Conservation (phyloP, 441 rosid species). For the Gossypium gossypioides region DNA sequence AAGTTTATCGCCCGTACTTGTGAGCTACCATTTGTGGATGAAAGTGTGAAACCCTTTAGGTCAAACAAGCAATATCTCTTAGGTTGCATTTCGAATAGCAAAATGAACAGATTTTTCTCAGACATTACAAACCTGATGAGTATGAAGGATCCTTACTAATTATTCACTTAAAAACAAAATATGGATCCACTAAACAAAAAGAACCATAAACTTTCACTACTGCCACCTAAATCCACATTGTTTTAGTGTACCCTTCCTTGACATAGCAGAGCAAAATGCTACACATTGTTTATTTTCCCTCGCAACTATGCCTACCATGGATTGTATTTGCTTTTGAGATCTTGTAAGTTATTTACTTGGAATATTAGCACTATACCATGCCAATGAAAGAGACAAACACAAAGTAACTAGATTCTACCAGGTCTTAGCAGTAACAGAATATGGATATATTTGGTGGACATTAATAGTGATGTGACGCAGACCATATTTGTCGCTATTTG, state of each 20-base stretch:
- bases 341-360: neutral
- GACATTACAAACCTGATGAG: neutral
- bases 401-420: neutral
- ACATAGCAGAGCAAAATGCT: neutral
- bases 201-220: neutral
- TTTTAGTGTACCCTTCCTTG: neutral
- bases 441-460: neutral
- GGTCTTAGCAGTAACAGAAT: neutral
- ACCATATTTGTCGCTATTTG: neutral
- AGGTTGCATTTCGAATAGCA: neutral
- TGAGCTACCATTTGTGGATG: neutral
- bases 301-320: neutral
- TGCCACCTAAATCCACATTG: neutral
- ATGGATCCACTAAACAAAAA: neutral
- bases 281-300: neutral
- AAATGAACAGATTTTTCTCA: neutral
- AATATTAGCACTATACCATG: neutral
- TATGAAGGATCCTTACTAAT: neutral
- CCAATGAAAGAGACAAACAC: neutral
- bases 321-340: neutral
- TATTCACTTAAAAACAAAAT: neutral
- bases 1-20: neutral
- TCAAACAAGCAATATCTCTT: neutral
- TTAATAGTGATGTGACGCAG: no score
- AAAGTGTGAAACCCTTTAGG: neutral